Percentiles rank a stretch among this genome's conserved stretches.
phyloP scores from a whole-genome alignment of 2,329 filamentous ascomycete species.

The Fusarium illudens region DNA sequence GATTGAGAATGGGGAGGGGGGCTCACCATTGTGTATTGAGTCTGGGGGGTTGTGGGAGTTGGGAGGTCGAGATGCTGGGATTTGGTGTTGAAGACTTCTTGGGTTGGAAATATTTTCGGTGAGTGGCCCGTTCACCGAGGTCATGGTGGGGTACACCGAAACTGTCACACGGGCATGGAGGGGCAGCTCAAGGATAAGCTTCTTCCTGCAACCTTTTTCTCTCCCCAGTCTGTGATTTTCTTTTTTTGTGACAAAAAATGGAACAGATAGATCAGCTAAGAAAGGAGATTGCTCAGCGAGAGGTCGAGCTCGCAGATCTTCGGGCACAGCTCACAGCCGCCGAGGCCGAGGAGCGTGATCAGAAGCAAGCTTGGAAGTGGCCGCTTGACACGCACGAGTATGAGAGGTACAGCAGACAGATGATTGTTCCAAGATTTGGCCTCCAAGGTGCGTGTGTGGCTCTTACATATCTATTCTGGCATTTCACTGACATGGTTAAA shows the following conservation, averaged over 20 bases:
- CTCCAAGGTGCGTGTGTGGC: conserved; percentile 70
- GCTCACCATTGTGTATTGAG: conserved; percentile 33
- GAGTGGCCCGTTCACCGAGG: conserved; percentile 29
- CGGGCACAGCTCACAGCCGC: conserved; percentile 55
- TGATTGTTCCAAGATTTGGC: conserved; percentile 86
- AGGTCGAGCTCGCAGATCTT: conserved; percentile 58
- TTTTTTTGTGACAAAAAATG: conserved; percentile 37
- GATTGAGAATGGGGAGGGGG: accelerated
- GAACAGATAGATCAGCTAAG: conserved; percentile 53
- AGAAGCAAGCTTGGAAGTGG: conserved; percentile 61
- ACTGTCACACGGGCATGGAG: conserved; percentile 17
- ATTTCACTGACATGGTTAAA: not conserved
- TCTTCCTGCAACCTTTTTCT: not conserved
- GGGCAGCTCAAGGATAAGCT: conserved; percentile 24
- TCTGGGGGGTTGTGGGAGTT: not conserved
- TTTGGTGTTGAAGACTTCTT: conserved; percentile 3
- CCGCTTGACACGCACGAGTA: conserved; percentile 79
- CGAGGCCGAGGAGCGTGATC: conserved; percentile 43
- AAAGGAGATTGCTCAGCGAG: conserved; percentile 56
- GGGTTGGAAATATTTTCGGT: conserved; percentile 41
- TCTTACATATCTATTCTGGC: accelerated
- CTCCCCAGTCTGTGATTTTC: not conserved
- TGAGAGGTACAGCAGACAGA: conserved; percentile 85
- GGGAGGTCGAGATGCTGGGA: not conserved
- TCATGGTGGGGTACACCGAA: conserved; percentile 38